Percentiles rank a stretch among this genome's conserved stretches.
Evolutionary conservation across 164 flowering plant genomes (phyloP).

Genomic region (Kalanchoe fedtschenkoi): DNA sequence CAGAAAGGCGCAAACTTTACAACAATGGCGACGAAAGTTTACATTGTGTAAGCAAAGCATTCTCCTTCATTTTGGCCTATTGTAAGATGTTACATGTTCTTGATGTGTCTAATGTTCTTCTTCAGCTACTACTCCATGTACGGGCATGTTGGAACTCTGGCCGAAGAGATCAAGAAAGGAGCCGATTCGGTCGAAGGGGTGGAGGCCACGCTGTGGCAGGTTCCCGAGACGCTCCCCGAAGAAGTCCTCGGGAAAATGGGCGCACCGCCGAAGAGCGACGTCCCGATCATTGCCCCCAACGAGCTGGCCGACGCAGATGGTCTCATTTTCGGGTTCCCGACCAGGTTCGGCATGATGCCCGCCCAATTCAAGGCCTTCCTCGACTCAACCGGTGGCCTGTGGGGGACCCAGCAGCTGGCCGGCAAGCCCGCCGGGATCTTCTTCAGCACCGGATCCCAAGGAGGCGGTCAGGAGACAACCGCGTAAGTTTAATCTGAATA

Average conservation of each 20-base stretch:
- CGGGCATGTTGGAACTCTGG: slow-evolving; percentile 65
- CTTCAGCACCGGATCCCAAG: slow-evolving; percentile 9
- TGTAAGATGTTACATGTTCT: background rate
- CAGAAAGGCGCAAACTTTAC: background rate
- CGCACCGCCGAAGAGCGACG: slow-evolving; percentile 52
- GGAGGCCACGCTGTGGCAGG: slow-evolving; percentile 66
- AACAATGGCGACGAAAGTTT: slow-evolving; percentile 45
- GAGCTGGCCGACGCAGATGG: slow-evolving; percentile 7
- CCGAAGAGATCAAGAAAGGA: slow-evolving; percentile 60
- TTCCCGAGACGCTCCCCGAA: slow-evolving; percentile 48
- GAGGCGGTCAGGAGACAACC: slow-evolving; percentile 8
- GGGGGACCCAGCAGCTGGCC: slow-evolving; percentile 8
- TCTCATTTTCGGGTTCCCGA: slow-evolving; percentile 4
- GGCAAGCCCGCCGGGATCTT: slow-evolving; percentile 8
- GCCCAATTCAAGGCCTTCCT: slow-evolving; percentile 9
- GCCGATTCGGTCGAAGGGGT: slow-evolving; percentile 67
- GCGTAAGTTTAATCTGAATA: slow-evolving; percentile 1
- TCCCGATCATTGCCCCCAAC: background rate
- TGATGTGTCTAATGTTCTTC: background rate
- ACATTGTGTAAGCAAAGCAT: slow-evolving; percentile 50
- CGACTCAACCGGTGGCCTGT: slow-evolving; percentile 6
- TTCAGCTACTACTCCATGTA: slow-evolving; percentile 71
- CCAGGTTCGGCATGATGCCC: slow-evolving; percentile 9
- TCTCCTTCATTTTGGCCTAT: too few species aligned
- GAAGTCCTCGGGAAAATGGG: slow-evolving; percentile 53